Evolutionary conservation across 257 asterid genomes (phyloP).

Genomic region (Capsicum pubescens): DNA sequence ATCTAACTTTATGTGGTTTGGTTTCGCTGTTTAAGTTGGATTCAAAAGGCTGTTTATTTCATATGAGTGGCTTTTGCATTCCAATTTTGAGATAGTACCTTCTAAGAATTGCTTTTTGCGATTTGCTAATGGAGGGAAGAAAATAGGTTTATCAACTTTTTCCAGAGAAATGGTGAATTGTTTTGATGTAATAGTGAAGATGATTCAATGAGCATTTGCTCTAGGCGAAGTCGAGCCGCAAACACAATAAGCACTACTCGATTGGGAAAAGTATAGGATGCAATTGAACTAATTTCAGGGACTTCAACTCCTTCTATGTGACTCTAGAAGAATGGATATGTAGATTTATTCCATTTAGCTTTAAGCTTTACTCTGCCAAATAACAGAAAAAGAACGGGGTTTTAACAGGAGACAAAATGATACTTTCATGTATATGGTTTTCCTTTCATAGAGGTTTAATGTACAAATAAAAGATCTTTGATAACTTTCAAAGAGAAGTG

Average conservation of each 20-base stretch:
- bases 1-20: not conserved
- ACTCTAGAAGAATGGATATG: not conserved
- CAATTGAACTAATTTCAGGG: not conserved
- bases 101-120: not conserved
- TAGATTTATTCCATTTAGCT: not conserved
- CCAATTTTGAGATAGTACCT: not conserved
- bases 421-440: not conserved
- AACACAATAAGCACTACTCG: not conserved
- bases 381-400: not conserved
- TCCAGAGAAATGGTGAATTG: not conserved
- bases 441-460: not conserved
- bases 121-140: not conserved
- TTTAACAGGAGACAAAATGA: not conserved
- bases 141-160: not conserved
- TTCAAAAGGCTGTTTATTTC: not conserved
- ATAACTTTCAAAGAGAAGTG: not conserved
- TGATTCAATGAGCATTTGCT: not conserved
- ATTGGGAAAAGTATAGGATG: not conserved
- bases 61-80: not conserved
- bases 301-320: not conserved
- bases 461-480: not conserved
- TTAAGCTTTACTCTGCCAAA: not conserved
- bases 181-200: constrained; percentile 12
- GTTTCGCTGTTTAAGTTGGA: not conserved
- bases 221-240: not conserved